Base-by-base conservation (phyloP, 1,284 basidiomycete genomes). In the Cryptococcus floricola region DNA sequence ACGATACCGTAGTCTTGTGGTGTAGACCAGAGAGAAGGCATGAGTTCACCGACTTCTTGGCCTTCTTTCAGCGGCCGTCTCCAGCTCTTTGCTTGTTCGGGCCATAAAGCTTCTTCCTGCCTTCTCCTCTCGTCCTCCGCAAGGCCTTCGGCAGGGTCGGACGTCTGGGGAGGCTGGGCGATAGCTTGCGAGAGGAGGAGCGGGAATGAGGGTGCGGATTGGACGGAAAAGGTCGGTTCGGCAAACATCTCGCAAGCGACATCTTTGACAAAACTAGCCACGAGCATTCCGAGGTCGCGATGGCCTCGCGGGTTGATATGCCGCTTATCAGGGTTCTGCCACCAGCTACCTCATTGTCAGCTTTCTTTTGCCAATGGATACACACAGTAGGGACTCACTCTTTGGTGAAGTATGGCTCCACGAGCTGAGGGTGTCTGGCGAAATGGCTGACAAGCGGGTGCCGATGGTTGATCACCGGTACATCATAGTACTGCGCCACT, bases 401-500 rank as follows among this genome's bases (percentile, higher is more conserved):
- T 48, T 59, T 55, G 14, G 74, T 60, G 59, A 76, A 77, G 60
- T 74, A 77, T 12, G 67, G 68, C 18, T 63, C 55, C 2, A 76
- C 54, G 1, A 77, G 64, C 48, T 74, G 58, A 10, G 75, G 71
- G 55, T 73, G 71, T n/a, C 70, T 66, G 28, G 66, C 72, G 54
- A 76, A 74, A 56, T 77, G 75, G 45, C 60, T 66, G 1, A 62
- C 75, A 3, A 77, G 61, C 0, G 74, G 70, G 39, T 69, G 70
- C 28, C 76, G 67, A 49, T 75, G 69, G 46, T 71, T 74, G 54
- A 77, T 65, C 18, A 77, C 70, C 1, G 74, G 72, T 1, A 75
- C 71, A 50, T 76, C 75, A 54, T 73, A 77, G 56, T 74, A 77
- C 46, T 75, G 66, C 1, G 73, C 75, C 0, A 76, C 73, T 0